These are phyloP conservation scores for Boletus sp. DNA, from an alignment of 1,284 basidiomycete genomes.

Conservation along the genomic window DNA sequence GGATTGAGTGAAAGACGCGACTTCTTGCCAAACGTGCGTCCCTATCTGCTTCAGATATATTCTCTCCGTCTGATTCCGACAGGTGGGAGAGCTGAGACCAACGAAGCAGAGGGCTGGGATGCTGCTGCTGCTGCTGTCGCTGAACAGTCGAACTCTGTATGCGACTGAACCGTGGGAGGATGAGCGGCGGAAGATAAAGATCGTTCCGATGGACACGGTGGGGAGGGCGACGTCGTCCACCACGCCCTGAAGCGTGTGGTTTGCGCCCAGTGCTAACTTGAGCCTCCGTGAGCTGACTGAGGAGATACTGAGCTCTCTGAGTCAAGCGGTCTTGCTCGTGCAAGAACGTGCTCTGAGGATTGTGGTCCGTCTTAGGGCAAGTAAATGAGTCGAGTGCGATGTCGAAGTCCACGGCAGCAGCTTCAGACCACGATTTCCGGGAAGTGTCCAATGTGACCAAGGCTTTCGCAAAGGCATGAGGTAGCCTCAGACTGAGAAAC, in stretches of 20 bases:
- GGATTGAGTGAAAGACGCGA: conserved; percentile 42
- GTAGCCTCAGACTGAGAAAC: conserved; percentile 53
- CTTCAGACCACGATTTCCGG: conserved; percentile 64
- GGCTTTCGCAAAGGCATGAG: conserved; percentile 43
- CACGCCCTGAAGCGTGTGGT: not conserved
- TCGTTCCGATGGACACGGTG: conserved; percentile 41
- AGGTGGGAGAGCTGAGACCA: conserved; percentile 34
- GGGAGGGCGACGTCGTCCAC: conserved; percentile 13
- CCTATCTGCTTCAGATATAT: conserved; percentile 57
- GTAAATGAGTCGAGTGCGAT: conserved; percentile 66
- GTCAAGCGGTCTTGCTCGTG: conserved; percentile 68
- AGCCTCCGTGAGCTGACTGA: conserved; percentile 34
- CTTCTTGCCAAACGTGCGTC: conserved; percentile 65
- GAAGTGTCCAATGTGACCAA: conserved; percentile 41
- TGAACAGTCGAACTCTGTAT: conserved; percentile 1
- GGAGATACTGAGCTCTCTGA: conserved; percentile 58
- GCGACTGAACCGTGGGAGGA: conserved; percentile 35
- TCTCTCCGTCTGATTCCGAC: conserved; percentile 65
- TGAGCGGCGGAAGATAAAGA: conserved; percentile 55
- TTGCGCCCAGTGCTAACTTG: conserved; percentile 6
- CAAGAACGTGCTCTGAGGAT: conserved; percentile 68
- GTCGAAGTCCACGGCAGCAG: conserved; percentile 53
- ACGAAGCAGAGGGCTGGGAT: conserved; percentile 12
- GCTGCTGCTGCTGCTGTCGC: conserved; percentile 8
- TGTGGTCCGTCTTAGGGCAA: conserved; percentile 48